phyloP scores from a whole-genome alignment of 768 basidiomycete genomes.

The Boletus tylopilopsis region DNA sequence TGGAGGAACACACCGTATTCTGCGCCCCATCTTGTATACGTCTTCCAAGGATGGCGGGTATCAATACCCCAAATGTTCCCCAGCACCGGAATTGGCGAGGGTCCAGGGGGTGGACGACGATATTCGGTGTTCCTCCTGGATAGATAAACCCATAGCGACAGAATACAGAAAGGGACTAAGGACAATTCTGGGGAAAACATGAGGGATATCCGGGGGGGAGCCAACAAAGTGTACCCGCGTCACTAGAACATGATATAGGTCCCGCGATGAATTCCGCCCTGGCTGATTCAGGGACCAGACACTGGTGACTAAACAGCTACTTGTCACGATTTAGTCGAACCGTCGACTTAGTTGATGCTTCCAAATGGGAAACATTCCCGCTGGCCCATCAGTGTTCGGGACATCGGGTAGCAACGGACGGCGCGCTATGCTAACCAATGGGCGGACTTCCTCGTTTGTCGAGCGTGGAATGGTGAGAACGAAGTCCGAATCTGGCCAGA shows the following conservation, averaged over 20 bases:
- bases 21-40: slow-evolving; percentile 18
- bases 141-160: slow-evolving; percentile 7
- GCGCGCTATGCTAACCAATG: no score
- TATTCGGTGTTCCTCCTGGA: slow-evolving; percentile 3
- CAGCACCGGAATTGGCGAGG: slow-evolving; percentile 16
- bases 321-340: no score
- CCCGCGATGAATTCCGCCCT: no score
- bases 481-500: no score
- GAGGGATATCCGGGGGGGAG: background rate
- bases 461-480: no score
- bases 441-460: no score
- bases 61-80: slow-evolving; percentile 22
- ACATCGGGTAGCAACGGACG: no score
- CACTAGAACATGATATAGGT: background rate
- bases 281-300: no score
- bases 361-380: no score
- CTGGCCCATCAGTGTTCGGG: no score
- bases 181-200: slow-evolving; percentile 4
- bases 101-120: slow-evolving; percentile 21
- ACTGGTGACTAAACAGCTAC: no score
- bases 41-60: slow-evolving; percentile 18
- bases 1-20: slow-evolving; percentile 15
- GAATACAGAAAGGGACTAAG: slow-evolving; percentile 7
- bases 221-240: background rate
- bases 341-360: no score